Percentiles rank a stretch among this genome's conserved stretches.
phyloP scores from a whole-genome alignment of 2,329 filamentous ascomycete genomes.

The Hymenoscyphus repandus region DNA sequence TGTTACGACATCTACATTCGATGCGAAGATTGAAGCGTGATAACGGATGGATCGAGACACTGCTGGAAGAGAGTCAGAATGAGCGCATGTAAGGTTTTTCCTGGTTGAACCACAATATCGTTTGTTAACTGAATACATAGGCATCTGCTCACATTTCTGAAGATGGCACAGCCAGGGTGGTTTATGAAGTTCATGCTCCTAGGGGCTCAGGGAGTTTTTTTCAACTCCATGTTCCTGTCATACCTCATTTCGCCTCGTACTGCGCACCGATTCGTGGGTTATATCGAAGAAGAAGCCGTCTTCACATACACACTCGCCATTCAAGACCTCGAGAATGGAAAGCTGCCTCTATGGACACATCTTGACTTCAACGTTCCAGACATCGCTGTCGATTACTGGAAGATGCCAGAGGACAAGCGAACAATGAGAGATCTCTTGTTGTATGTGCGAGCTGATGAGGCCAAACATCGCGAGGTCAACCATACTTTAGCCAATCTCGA shows the following conservation, averaged over 20 bases:
- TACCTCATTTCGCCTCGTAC: slow-evolving; percentile 84
- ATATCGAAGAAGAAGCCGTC: slow-evolving; percentile 95
- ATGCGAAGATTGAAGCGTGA: slow-evolving; percentile 83
- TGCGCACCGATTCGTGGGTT: slow-evolving; percentile 93
- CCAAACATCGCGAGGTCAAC: slow-evolving; percentile 87
- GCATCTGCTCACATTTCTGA: slow-evolving; percentile 89
- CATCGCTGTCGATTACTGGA: slow-evolving; percentile 88
- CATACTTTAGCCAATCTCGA: slow-evolving; percentile 90
- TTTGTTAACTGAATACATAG: slow-evolving; percentile 41
- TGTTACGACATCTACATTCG: slow-evolving; percentile 83
- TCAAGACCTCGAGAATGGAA: slow-evolving; percentile 78
- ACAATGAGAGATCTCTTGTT: slow-evolving; percentile 83
- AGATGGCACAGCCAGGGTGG: slow-evolving; percentile 71
- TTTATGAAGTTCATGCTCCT: slow-evolving; percentile 94
- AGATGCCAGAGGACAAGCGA: slow-evolving; percentile 78
- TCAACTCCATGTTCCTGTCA: slow-evolving; percentile 85
- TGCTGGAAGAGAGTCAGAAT: slow-evolving; percentile 53
- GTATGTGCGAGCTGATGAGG: slow-evolving; percentile 87
- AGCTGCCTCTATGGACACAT: slow-evolving; percentile 74
- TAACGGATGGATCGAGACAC: slow-evolving; percentile 93
- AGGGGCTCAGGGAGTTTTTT: slow-evolving; percentile 91
- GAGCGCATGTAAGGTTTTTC: slow-evolving; percentile 1
- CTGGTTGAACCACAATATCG: neutral
- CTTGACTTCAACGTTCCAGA: slow-evolving; percentile 70
- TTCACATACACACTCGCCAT: slow-evolving; percentile 91